Evolutionary conservation across 2,329 filamentous ascomycete species (phyloP).

Genomic region (Aspergillus awamori): DNA sequence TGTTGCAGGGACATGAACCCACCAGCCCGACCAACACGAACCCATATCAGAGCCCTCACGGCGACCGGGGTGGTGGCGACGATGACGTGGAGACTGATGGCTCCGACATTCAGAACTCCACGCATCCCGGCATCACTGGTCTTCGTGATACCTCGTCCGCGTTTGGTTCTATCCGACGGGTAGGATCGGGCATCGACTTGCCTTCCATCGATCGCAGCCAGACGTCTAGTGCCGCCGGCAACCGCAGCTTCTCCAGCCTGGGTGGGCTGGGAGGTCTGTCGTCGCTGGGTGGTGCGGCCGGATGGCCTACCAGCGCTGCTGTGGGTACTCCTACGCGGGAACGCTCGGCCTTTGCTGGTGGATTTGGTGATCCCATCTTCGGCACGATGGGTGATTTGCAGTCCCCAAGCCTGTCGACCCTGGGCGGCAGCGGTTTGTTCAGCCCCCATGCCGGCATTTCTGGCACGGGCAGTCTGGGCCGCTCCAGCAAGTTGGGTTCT

Average conservation of each 20-base stretch:
- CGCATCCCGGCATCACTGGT: conserved; percentile 56
- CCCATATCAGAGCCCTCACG: conserved; percentile 88
- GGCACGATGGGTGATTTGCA: conserved; percentile 76
- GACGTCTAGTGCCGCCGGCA: conserved; percentile 80
- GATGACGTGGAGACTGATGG: conserved; percentile 62
- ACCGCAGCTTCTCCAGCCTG: conserved; percentile 69
- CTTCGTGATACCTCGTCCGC: conserved; percentile 54
- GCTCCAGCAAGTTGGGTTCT: conserved; percentile 80
- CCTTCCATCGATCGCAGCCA: conserved; percentile 84
- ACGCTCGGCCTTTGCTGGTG: conserved; percentile 52
- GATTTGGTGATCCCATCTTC: conserved; percentile 67
- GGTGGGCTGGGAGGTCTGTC: conserved; percentile 56
- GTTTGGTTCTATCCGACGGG: conserved; percentile 61
- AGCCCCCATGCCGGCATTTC: conserved; percentile 59
- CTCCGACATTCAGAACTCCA: conserved; percentile 55
- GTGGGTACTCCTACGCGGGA: conserved; percentile 74
- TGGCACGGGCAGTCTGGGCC: conserved; percentile 67
- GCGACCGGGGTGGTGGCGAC: conserved; percentile 68
- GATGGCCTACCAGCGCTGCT: conserved; percentile 62
- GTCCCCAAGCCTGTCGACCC: conserved; percentile 43
- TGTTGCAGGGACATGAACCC: conserved; percentile 62
- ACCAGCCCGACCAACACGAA: conserved; percentile 95
- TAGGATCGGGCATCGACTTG: conserved; percentile 57
- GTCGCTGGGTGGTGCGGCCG: conserved; percentile 53
- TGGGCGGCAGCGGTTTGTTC: conserved; percentile 60